Base-by-base conservation (phyloP, 23 red algal species). In the Gracilaria domingensis region DNA sequence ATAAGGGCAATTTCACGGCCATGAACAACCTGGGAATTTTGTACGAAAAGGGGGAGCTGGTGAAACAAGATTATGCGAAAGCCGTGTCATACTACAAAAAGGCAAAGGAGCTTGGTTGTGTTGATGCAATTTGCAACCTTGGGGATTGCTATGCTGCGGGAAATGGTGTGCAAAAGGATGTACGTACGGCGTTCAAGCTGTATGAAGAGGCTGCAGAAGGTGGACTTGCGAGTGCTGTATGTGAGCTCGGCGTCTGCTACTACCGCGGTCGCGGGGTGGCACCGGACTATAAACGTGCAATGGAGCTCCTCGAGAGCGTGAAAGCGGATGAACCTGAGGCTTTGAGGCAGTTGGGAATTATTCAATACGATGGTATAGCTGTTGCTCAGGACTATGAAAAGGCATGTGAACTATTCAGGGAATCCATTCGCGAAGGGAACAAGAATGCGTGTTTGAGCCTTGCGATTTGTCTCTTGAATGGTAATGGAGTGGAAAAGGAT, bases 101-200 rank as follows among this genome's bases (percentile, higher is more conserved):
- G 53, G 87, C 87, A 51, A 64, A 36, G 30, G 42, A 90, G 3
- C 71, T 44, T 32, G 87, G 87, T 33, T 60, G 57, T 34, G 24
- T 90, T 44, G 87, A 90, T 47, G 71, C 87, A 4, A 81, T 90
- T 29, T 90, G 87, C 45, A 90, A 90, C 69, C 76, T 90, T 40
- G 87, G 72, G 14, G 87, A 90, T 79, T 90, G 87, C 35, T 90
- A 90, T 42, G 74, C 87, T 8, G 26, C 38, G 23, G 87, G 87
- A 23, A 59, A 90, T 53, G 87, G 87, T 30, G 75, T 80, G 39
- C 26, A 45, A 20, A 90, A 70, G 59, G 71, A 81, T 70, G 21
- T 28, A 5, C 8, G 66, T 17, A 81, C 23, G 6, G 87, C 87
- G 8, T 81, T 90, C 48, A 59, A 90, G 48, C 64, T 80, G 33